Percentiles rank a stretch among this genome's conserved stretches.
Conservation (phyloP, 2,329 filamentous ascomycete species). For the Colletotrichum sp. region DNA sequence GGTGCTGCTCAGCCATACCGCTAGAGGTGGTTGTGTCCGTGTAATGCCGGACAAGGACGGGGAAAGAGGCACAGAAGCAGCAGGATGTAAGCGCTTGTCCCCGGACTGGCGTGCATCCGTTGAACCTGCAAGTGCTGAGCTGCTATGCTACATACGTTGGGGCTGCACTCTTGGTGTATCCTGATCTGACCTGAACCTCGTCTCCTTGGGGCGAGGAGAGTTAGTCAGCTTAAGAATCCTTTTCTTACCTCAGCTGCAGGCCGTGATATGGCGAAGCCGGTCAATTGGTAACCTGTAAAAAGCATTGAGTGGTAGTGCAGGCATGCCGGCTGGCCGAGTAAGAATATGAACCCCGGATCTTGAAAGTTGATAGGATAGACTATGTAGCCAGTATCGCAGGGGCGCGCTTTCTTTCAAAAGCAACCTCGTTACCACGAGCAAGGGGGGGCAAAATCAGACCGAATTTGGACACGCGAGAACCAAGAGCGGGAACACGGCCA, state of each 20-base stretch:
- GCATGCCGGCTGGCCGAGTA: neutral
- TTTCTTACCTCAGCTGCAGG: neutral
- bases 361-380: neutral
- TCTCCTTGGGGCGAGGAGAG: neutral
- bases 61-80: neutral
- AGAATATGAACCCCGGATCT: neutral
- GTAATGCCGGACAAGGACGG: neutral
- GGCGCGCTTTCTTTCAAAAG: neutral
- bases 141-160: neutral
- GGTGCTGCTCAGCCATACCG: neutral
- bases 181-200: neutral
- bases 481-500: neutral
- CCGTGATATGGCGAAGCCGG: neutral
- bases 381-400: neutral
- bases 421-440: neutral
- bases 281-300: neutral
- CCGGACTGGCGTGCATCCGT: neutral
- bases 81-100: neutral
- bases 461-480: neutral
- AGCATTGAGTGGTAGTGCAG: neutral
- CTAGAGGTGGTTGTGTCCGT: neutral
- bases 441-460: neutral
- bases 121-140: neutral
- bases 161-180: neutral
- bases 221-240: neutral